Evolutionary conservation across 352 stramenopile species (phyloP).

Genomic region (Aphanomyces euteiches): DNA sequence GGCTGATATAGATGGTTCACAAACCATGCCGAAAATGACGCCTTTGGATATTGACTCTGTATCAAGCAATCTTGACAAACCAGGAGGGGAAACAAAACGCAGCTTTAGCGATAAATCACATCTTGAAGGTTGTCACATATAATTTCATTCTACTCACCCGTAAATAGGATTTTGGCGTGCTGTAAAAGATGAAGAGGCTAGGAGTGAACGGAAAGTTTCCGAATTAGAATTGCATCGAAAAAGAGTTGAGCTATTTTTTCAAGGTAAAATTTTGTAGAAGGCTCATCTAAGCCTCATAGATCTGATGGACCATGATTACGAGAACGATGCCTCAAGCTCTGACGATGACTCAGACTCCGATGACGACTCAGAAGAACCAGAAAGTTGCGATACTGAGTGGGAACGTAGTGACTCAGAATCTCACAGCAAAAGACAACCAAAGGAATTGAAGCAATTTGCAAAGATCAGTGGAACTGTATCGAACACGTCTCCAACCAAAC

Average conservation of each 20-base stretch:
- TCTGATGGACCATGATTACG: background rate
- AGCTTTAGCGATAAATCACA: background rate
- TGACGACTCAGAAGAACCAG: background rate
- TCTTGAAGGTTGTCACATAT: background rate
- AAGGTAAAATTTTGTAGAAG: background rate
- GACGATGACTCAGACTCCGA: background rate
- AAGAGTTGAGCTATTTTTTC: background rate
- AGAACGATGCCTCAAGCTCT: background rate
- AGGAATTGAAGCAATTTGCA: slow-evolving; percentile 1
- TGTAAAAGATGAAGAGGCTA: slow-evolving; percentile 1
- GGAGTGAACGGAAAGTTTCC: background rate
- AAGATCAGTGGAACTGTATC: background rate
- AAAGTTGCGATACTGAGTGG: slow-evolving; percentile 21
- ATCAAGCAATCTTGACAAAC: background rate
- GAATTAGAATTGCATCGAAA: slow-evolving; percentile 6
- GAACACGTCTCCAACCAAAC: background rate
- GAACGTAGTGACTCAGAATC: slow-evolving; percentile 1
- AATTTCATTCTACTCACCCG: background rate
- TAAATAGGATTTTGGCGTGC: slow-evolving; percentile 4
- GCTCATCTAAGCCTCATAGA: background rate
- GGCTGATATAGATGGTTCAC: background rate
- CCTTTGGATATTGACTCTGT: background rate
- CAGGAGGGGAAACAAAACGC: background rate
- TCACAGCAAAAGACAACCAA: background rate
- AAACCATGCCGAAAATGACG: no score